Evolutionary conservation across 352 stramenopile genomes (phyloP), one percentile per base, ranked within the genome.

Genomic region (Phytophthora hybrid): DNA sequence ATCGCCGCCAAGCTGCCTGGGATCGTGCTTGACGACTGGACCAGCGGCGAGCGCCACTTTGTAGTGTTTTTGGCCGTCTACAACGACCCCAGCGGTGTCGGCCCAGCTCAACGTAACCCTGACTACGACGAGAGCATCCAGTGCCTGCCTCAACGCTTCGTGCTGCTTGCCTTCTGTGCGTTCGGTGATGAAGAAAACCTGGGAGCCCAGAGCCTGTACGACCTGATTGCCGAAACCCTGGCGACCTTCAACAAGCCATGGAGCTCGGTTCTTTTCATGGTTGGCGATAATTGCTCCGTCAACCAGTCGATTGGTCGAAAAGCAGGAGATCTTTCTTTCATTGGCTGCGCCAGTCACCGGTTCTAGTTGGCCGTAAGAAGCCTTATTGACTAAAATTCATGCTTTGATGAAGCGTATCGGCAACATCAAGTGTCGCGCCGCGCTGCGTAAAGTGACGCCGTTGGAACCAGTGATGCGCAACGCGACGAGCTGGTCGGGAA

Each of bases 221-320:
- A 56, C 19, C 21, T 56, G n/a, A 56, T 56, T 11, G 49, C 21
- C 7, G 49, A 56, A 5, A 56, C 49, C 18, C 21, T 56, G 49
- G 7, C 49, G 1, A 31, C 19, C 21, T 56, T 56, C 14, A 56
- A 56, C 49, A 56, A 16, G 5, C 49, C 49, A 31, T 56, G 49
- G 49, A 32, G 4, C 5, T 32, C 49, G 8, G 49, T 56, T 1
- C 21, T 56, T 7, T 56, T 56, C n/a, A 52, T 59, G 41, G 21
- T 73, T 31, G 26, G 47, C 29, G 47, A 59, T 44, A 66, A 66
- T 54, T 66, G 44, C 31, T 59, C 59, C 3, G 52, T 54, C 46
- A 58, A 66, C 34, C 16, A 49, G 26, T 16, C 21, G 7, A 34
- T 57, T 39, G 37, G 37, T 44, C 37, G 37, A 44, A 44, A 44